A percentile compares a stretch with the other conserved stretches of the same genome.
Evolutionary conservation across 2,329 filamentous ascomycete species (phyloP).

Genomic region (Colletotrichum sp.): DNA sequence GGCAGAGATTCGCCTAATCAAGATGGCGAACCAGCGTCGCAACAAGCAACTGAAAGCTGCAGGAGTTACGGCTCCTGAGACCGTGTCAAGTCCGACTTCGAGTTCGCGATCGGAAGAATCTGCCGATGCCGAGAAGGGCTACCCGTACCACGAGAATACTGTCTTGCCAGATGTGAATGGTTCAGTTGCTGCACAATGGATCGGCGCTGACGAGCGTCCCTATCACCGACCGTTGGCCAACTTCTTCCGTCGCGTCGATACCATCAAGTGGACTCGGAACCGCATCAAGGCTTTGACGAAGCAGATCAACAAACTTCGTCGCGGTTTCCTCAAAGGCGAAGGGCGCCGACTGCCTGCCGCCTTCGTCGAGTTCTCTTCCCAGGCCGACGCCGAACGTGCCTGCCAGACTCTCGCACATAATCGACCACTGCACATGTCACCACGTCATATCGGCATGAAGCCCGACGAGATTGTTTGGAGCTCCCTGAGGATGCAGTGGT

Average conservation of each 20-base stretch:
- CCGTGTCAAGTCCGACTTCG: constrained; percentile 26
- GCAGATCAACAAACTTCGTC: constrained; percentile 66
- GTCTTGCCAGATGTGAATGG: constrained; percentile 45
- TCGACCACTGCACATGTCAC: constrained; percentile 81
- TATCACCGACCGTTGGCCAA: constrained; percentile 71
- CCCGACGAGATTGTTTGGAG: constrained; percentile 87
- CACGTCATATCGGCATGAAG: constrained; percentile 80
- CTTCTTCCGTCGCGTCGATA: constrained; percentile 89
- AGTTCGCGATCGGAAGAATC: constrained; percentile 5
- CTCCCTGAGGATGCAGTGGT: constrained; percentile 73
- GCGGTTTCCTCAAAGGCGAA: constrained; percentile 63
- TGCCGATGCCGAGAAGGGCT: constrained; percentile 21
- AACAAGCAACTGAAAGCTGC: constrained; percentile 22
- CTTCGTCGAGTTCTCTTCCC: constrained; percentile 90
- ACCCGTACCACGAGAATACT: constrained; percentile 30
- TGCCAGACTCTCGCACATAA: constrained; percentile 85
- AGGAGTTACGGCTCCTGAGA: not conserved
- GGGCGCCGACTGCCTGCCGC: constrained; percentile 72
- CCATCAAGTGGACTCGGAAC: constrained; percentile 85
- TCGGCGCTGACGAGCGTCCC: constrained; percentile 75
- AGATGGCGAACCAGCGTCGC: constrained; percentile 61
- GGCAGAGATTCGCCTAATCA: constrained; percentile 83
- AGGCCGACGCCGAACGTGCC: constrained; percentile 83
- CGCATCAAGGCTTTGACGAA: constrained; percentile 43
- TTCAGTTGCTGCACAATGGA: constrained; percentile 73